These are phyloP conservation scores for Vitis cinerea DNA, from an alignment of 164 flowering plant species.

Conservation along the genomic window DNA sequence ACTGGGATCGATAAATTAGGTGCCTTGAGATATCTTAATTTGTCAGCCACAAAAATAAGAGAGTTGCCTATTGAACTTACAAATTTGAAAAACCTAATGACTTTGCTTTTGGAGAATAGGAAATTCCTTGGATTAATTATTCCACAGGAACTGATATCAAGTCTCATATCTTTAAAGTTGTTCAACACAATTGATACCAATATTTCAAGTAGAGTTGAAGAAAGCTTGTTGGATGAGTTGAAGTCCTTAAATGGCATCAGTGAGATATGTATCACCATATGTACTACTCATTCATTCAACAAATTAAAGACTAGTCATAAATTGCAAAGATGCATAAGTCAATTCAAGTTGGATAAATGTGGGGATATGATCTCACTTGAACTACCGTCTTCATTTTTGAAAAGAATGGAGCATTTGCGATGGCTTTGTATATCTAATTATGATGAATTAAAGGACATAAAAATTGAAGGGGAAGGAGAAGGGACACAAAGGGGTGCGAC, in stretches of 20 bases:
- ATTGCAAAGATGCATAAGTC: too few relatives aligned
- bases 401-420: too few relatives aligned
- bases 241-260: neutral
- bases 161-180: neutral
- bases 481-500: too few relatives aligned
- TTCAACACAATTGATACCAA: neutral
- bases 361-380: too few relatives aligned
- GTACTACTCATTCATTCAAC: too few relatives aligned
- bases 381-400: too few relatives aligned
- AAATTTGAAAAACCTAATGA: conserved; percentile 4
- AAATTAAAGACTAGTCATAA: too few relatives aligned
- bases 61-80: conserved; percentile 6
- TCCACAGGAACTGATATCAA: conserved; percentile 4
- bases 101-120: neutral
- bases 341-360: too few relatives aligned
- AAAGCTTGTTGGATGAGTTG: neutral
- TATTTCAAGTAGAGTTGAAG: neutral
- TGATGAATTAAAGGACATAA: too few relatives aligned
- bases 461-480: too few relatives aligned
- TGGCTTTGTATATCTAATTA: too few relatives aligned
- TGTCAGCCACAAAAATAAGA: neutral
- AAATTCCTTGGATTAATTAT: neutral
- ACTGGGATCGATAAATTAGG: too few relatives aligned
- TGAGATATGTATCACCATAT: neutral
- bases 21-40: conserved; percentile 10